Percentiles rank a stretch among this genome's conserved stretches.
phyloP scores from a whole-genome alignment of 2,329 filamentous ascomycete species.

The Beauveria sp. region DNA sequence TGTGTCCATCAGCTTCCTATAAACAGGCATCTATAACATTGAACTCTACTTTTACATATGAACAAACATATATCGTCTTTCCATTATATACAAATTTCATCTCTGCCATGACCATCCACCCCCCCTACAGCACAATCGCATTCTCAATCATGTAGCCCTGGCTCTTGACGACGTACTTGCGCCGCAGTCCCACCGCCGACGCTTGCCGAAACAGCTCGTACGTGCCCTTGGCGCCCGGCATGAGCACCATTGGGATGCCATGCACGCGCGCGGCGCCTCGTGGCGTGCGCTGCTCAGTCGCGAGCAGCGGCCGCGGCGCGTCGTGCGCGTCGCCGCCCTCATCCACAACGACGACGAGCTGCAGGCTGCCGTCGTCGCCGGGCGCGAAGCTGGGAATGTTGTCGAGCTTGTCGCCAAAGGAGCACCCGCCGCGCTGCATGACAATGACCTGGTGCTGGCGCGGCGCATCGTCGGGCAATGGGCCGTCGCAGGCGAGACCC shows the following conservation, averaged over 20 bases:
- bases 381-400: slow-evolving; percentile 71
- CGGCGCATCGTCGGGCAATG: slow-evolving; percentile 42
- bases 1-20: no score
- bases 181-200: slow-evolving; percentile 64
- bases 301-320: slow-evolving; percentile 59
- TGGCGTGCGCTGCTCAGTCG: slow-evolving; percentile 64
- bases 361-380: slow-evolving; percentile 36
- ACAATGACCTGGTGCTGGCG: slow-evolving; percentile 69
- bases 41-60: no score
- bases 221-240: slow-evolving; percentile 56
- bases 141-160: slow-evolving; percentile 75
- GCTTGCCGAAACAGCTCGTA: slow-evolving; percentile 57
- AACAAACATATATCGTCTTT: neutral
- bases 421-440: slow-evolving; percentile 74
- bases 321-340: slow-evolving; percentile 32
- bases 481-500: slow-evolving; percentile 57
- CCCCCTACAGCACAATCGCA: slow-evolving; percentile 50
- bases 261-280: slow-evolving; percentile 61
- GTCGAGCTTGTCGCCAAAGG: slow-evolving; percentile 72
- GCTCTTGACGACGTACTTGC: slow-evolving; percentile 73
- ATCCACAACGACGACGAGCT: slow-evolving; percentile 71
- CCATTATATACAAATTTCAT: neutral
- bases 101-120: neutral
- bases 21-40: no score
- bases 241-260: slow-evolving; percentile 76